Base-by-base conservation (phyloP, 345 rosid species). In the Citrus hindsii region DNA sequence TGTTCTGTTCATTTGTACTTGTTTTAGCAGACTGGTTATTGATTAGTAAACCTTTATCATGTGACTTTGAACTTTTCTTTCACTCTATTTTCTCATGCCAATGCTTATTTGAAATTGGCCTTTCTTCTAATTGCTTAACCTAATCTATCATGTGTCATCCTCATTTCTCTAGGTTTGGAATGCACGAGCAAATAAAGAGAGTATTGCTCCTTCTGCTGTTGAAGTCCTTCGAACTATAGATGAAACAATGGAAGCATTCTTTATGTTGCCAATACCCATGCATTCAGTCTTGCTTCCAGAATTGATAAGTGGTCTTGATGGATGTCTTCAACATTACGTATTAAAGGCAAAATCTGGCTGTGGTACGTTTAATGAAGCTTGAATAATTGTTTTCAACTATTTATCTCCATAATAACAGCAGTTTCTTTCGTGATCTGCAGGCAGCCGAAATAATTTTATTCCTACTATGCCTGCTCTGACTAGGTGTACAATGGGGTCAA, bases 161-260 rank as follows among this genome's bases (percentile, higher is more conserved):
- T 71, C 40, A 60, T 67, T 74, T 77, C 74, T 72, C 25, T 78
- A 95, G 99, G 97, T 85, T 38, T 94, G 99, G 99, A 90, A 88
- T 83, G 92, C 98, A 2, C 86, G 65, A 84, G 80, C 87, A 60
- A 96, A 92, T 87, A 88, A 87, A 85, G 93, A 92, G 55, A 85
- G 88, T 25, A 82, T 84, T 78, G 97, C 98, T 84, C 92, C 97
- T 56, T 96, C 99, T 80, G 90, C 88, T 2, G 92, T 94, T 69
- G 98, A 96, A 88, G 98, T 94, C 66, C 78, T 96, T 40, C 87
- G 93, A 79, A 89, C 83, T 68, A 87, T 93, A 55, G 98, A 96
- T 85, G 99, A 96, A 85, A 91, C 98, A 27, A 74, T 92, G 85
- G 98, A 93, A 70, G 98, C 98, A 4, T 94, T 92, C 86, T 96